These are phyloP conservation scores for Phytophthora kernoviae DNA, from an alignment of 352 stramenopile genomes.

Conservation along the genomic window DNA sequence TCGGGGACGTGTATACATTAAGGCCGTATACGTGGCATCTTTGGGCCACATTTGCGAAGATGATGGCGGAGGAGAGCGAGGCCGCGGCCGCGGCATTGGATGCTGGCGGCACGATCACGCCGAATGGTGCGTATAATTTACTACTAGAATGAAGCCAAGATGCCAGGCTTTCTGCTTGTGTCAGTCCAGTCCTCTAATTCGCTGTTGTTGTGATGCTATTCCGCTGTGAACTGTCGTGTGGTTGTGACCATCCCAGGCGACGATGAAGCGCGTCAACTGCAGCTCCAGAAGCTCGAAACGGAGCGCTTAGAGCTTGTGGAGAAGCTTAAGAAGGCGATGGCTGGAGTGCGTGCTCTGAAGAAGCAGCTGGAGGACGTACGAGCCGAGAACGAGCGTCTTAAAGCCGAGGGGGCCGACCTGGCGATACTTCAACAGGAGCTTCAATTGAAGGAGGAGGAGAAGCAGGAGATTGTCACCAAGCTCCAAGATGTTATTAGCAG, in stretches of 20 bases:
- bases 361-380: conserved; percentile 71
- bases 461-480: conserved; percentile 50
- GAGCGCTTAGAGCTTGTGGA: conserved; percentile 79
- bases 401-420: conserved; percentile 28
- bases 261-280: conserved; percentile 10
- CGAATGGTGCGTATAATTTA: conserved; percentile 19
- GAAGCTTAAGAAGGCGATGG: conserved; percentile 79
- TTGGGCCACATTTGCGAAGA: conserved; percentile 11
- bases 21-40: background rate
- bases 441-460: conserved; percentile 49
- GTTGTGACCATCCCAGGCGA: conserved; percentile 14
- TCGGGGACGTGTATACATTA: background rate
- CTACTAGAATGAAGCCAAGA: background rate
- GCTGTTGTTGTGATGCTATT: background rate
- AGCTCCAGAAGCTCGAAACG: conserved; percentile 54
- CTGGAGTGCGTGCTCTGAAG: conserved; percentile 69
- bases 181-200: background rate
- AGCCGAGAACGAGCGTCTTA: conserved; percentile 51
- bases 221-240: conserved; percentile 11
- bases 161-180: background rate
- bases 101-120: conserved; percentile 2
- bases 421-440: conserved; percentile 43
- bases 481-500: conserved; percentile 53
- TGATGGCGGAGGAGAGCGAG: conserved; percentile 37
- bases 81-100: conserved; percentile 10